Evolutionary conservation across 116 monocot genomes (phyloP).

Genomic region (Trichopus zeylanicus): DNA sequence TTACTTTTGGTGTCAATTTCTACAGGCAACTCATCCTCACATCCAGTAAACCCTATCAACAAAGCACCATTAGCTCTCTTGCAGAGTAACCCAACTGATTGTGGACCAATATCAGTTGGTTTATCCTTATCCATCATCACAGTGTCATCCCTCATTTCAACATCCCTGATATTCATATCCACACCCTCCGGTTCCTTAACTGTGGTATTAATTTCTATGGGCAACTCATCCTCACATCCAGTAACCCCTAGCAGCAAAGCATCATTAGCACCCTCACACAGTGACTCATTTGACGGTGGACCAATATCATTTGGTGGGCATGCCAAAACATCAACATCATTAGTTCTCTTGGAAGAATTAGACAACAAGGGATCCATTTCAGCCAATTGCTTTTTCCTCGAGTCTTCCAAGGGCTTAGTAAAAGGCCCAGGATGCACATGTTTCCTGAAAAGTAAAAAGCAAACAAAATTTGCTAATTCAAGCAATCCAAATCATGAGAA

Average conservation of each 20-base stretch:
- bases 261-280: neutral
- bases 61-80: neutral
- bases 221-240: slow-evolving; percentile 10
- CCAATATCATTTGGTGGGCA: neutral
- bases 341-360: neutral
- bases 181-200: neutral
- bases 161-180: slow-evolving; percentile 4
- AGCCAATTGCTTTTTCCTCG: slow-evolving; percentile 13
- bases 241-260: slow-evolving; percentile 14
- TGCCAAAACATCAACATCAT: neutral
- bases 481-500: neutral
- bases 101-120: neutral
- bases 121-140: neutral
- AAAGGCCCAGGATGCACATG: slow-evolving; percentile 41
- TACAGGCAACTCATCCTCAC: slow-evolving; percentile 5
- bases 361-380: neutral
- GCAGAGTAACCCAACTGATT: neutral
- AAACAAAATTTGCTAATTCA: neutral
- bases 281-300: neutral
- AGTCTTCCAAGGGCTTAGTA: slow-evolving; percentile 26
- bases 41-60: slow-evolving; percentile 16
- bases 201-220: neutral
- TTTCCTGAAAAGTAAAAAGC: slow-evolving; percentile 16
- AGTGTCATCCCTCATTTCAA: neutral
- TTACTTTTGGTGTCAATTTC: neutral